phyloP scores from a whole-genome alignment of 331 rosid species.

The Malus hybrid region DNA sequence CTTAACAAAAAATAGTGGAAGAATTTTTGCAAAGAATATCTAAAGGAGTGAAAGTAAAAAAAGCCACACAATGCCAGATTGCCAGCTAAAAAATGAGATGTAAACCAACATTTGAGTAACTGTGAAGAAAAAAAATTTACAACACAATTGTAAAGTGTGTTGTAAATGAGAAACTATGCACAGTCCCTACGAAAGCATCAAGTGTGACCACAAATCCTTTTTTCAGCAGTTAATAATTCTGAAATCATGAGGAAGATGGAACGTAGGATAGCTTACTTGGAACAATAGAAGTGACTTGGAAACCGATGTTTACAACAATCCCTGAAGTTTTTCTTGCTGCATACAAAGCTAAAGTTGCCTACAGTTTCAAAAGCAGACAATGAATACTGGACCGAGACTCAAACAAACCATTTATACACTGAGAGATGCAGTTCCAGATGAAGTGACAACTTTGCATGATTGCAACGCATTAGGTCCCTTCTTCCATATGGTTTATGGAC shows the following conservation, averaged over 20 bases:
- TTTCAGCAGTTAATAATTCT: not conserved
- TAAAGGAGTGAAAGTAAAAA: not conserved
- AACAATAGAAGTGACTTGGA: conserved; percentile 73
- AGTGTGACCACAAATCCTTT: not conserved
- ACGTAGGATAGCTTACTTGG: conserved; percentile 53
- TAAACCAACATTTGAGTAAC: not conserved
- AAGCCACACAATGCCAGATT: not conserved
- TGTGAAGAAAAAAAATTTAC: not conserved
- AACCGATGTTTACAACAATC: conserved; percentile 79
- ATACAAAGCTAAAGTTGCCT: conserved; percentile 77
- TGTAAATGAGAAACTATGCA: not conserved
- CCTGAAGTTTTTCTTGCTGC: conserved; percentile 78
- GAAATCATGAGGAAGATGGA: not conserved
- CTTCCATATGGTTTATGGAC: not conserved
- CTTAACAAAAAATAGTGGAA: not conserved
- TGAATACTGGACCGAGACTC: not conserved
- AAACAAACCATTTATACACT: not conserved
- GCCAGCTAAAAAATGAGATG: not conserved
- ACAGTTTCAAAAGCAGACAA: conserved; percentile 19
- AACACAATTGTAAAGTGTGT: not conserved
- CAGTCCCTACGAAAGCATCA: not conserved
- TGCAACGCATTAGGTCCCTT: not conserved
- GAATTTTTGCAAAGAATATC: not conserved
- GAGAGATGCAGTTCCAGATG: not conserved
- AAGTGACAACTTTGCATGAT: not conserved